Evolutionary conservation across 441 rosid species (phyloP).

Genomic region (Dalechampia spathulata): DNA sequence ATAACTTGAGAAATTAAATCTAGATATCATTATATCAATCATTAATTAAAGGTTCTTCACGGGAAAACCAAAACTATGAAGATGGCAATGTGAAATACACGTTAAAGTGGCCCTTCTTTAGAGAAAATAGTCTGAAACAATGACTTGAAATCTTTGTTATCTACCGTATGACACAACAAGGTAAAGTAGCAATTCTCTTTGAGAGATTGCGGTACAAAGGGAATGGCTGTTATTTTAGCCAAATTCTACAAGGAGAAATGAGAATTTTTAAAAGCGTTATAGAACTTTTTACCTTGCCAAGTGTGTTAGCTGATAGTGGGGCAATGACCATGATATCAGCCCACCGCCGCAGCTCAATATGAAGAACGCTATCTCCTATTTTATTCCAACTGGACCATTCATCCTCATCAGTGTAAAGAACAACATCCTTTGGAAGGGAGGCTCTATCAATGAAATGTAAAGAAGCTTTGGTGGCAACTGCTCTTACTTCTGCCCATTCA

Average conservation of each 20-base stretch:
- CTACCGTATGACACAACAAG: too few relatives aligned
- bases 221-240: background rate
- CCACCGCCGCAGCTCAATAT: slow-evolving; percentile 78
- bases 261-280: background rate
- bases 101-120: too few relatives aligned
- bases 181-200: background rate
- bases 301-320: slow-evolving; percentile 79
- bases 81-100: background rate
- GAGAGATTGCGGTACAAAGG: background rate
- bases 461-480: slow-evolving; percentile 64
- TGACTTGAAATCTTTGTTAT: background rate
- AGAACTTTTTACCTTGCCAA: slow-evolving; percentile 51
- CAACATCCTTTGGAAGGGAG: slow-evolving; percentile 57
- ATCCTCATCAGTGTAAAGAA: slow-evolving; percentile 62
- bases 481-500: slow-evolving; percentile 82
- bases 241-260: background rate
- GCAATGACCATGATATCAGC: slow-evolving; percentile 87
- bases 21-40: background rate
- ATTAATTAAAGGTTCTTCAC: background rate
- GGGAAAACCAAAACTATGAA: background rate
- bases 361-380: slow-evolving; percentile 73
- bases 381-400: slow-evolving; percentile 77
- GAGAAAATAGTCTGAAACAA: background rate
- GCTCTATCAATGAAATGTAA: slow-evolving; percentile 62
- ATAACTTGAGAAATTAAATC: background rate